Evolutionary conservation across 768 basidiomycete species (phyloP).

Genomic region (Leucocoprinus sp.): DNA sequence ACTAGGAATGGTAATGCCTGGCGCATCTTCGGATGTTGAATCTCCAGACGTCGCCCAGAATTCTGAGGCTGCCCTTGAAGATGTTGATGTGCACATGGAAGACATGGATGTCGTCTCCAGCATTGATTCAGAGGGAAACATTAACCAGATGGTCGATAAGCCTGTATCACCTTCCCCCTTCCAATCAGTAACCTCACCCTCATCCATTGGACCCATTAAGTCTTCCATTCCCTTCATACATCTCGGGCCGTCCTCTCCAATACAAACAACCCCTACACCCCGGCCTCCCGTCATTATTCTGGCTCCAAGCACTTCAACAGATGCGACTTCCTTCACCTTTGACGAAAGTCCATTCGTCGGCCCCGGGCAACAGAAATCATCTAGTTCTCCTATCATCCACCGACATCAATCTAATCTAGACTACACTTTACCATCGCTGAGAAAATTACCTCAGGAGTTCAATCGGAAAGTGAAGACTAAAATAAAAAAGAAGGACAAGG

Average conservation of each 20-base stretch:
- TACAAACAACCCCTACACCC: slow-evolving; percentile 1
- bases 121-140: slow-evolving; percentile 2
- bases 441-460: slow-evolving; percentile 46
- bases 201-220: slow-evolving; percentile 5
- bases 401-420: slow-evolving; percentile 33
- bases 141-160: slow-evolving; percentile 3
- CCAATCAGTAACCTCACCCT: background rate
- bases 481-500: slow-evolving; percentile 36
- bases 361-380: slow-evolving; percentile 10
- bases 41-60: background rate
- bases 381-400: slow-evolving; percentile 18
- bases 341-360: slow-evolving; percentile 13
- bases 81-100: slow-evolving; percentile 2
- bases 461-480: slow-evolving; percentile 31
- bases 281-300: slow-evolving; percentile 23
- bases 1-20: background rate
- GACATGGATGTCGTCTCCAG: background rate
- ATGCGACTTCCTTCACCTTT: slow-evolving; percentile 13
- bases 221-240: slow-evolving; percentile 10
- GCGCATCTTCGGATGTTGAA: background rate
- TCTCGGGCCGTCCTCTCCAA: slow-evolving; percentile 8
- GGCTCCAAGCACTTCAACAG: slow-evolving; percentile 16
- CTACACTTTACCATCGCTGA: slow-evolving; percentile 50
- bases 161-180: background rate
- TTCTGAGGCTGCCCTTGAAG: background rate